A percentile compares a stretch with the other conserved stretches of the same genome.
Conservation (phyloP, 768 basidiomycete genomes). For the Naematelia aurantialba region DNA sequence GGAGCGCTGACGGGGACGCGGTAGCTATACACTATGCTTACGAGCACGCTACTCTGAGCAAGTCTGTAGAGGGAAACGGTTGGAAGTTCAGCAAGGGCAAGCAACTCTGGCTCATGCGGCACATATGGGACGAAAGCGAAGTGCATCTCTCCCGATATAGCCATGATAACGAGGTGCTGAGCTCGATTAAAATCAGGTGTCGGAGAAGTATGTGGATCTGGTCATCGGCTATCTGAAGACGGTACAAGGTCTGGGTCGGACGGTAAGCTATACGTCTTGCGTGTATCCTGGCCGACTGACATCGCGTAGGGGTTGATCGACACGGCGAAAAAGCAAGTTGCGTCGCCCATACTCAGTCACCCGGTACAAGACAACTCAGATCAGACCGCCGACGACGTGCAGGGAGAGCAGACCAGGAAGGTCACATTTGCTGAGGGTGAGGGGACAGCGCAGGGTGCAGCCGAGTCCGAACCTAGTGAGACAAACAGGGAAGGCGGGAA, state of each 20-base stretch:
- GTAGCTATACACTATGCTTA: slow-evolving; percentile 9
- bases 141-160: slow-evolving; percentile 15
- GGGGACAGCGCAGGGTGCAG: neutral
- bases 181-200: no score
- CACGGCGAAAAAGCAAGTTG: neutral
- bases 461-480: no score
- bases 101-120: slow-evolving; percentile 36
- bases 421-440: neutral
- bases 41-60: neutral
- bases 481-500: neutral
- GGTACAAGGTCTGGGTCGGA: slow-evolving; percentile 24
- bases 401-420: neutral
- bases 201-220: slow-evolving; percentile 31
- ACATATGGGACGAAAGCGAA: slow-evolving; percentile 25
- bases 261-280: slow-evolving; percentile 13
- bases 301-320: neutral
- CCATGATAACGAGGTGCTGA: no score
- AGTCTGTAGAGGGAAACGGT: slow-evolving; percentile 7
- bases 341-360: neutral
- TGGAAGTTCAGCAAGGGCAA: slow-evolving; percentile 46
- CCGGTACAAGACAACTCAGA: neutral
- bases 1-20: neutral
- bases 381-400: neutral
- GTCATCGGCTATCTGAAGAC: slow-evolving; percentile 37
- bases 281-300: neutral